These are phyloP conservation scores for Aspergillus nanangensis DNA, from an alignment of 495 filamentous ascomycete genomes.

Conservation along the genomic window DNA sequence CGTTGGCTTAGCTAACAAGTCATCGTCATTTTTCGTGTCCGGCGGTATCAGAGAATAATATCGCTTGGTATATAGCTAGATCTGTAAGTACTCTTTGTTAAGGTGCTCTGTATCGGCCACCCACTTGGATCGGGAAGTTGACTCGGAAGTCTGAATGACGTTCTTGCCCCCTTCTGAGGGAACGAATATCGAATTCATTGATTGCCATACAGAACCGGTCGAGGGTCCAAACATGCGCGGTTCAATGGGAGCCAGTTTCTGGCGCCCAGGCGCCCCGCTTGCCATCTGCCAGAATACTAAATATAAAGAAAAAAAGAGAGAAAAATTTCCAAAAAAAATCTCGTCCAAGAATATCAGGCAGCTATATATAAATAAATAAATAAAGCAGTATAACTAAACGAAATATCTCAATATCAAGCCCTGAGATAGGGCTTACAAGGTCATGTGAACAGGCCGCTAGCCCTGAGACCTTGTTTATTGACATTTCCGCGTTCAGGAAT, in stretches of 20 bases:
- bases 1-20: constrained; percentile 18
- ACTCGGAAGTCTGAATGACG: constrained; percentile 23
- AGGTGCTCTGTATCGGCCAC: constrained; percentile 7
- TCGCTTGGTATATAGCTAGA: constrained; percentile 23
- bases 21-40: constrained; percentile 15
- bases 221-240: constrained; percentile 16
- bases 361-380: too few relatives aligned
- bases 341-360: too few relatives aligned
- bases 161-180: constrained; percentile 1
- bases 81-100: constrained; percentile 18
- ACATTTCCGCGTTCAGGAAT: too few relatives aligned
- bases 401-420: too few relatives aligned
- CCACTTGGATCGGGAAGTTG: constrained; percentile 7
- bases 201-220: background rate
- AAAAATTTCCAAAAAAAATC: too few relatives aligned
- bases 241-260: constrained; percentile 5
- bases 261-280: too few relatives aligned
- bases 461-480: too few relatives aligned
- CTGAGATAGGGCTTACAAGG: too few relatives aligned
- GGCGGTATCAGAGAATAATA: constrained; percentile 24
- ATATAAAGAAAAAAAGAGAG: too few relatives aligned
- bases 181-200: constrained; percentile 3
- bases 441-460: too few relatives aligned
- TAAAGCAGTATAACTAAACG: too few relatives aligned
- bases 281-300: too few relatives aligned